Evolutionary conservation across 441 rosid species (phyloP).

Genomic region (Flueggea neowawraea): DNA sequence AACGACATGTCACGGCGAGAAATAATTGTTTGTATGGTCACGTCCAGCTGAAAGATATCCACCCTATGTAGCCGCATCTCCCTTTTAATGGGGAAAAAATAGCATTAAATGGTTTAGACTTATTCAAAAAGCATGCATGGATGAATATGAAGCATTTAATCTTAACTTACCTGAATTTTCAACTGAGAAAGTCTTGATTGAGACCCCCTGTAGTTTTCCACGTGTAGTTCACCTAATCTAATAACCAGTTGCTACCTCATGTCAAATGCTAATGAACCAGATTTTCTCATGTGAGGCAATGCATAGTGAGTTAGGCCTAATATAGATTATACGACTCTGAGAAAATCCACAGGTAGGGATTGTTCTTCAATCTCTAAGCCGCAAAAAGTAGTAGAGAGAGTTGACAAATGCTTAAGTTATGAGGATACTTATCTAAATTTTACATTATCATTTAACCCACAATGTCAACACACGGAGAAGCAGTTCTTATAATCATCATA

Average conservation of each 20-base stretch:
- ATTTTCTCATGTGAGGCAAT: slow-evolving; percentile 25
- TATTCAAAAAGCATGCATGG: slow-evolving; percentile 35
- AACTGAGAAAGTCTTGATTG: slow-evolving; percentile 33
- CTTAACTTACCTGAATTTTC: slow-evolving; percentile 15
- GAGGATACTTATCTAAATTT: slow-evolving; percentile 1
- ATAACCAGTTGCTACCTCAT: slow-evolving; percentile 33
- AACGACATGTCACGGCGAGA: too few relatives aligned
- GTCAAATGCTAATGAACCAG: slow-evolving; percentile 47
- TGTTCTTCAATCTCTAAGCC: slow-evolving; percentile 10
- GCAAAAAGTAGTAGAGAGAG: slow-evolving; percentile 1
- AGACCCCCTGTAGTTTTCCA: slow-evolving; percentile 61
- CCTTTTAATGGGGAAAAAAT: too few relatives aligned
- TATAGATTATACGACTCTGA: slow-evolving; percentile 10
- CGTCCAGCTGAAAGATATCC: too few relatives aligned
- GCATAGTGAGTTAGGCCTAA: slow-evolving; percentile 48
- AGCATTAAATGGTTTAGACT: slow-evolving; percentile 19
- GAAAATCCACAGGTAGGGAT: slow-evolving; percentile 8
- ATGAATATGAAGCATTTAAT: slow-evolving; percentile 3
- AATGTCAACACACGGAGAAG: neutral
- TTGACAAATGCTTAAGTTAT: neutral
- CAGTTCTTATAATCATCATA: neutral
- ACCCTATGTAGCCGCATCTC: too few relatives aligned
- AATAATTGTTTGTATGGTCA: too few relatives aligned
- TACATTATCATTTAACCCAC: neutral
- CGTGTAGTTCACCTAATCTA: slow-evolving; percentile 80